A percentile compares a stretch with the other conserved stretches of the same genome.
These are phyloP conservation scores for Shiraia sp. DNA, from an alignment of 2,329 filamentous ascomycete genomes.

Conservation along the genomic window DNA sequence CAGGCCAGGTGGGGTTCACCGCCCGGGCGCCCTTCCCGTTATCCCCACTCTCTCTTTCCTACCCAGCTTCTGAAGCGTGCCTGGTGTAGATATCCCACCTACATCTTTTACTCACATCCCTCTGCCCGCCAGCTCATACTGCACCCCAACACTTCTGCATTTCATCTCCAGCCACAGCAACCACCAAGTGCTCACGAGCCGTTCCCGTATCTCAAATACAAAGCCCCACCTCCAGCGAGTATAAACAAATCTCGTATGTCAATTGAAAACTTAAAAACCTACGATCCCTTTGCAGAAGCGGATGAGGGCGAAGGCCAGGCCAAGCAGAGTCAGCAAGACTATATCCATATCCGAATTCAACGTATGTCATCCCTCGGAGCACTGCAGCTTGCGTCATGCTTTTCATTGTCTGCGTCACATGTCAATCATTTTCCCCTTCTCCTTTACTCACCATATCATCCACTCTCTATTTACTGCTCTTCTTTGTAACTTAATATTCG, in stretches of 20 bases:
- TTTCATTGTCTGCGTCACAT: neutral
- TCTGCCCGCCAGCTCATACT: too few species aligned
- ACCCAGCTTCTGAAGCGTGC: constrained; percentile 12
- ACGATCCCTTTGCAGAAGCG: constrained; percentile 99
- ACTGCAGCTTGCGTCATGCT: constrained; percentile 32
- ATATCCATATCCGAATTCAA: constrained; percentile 99
- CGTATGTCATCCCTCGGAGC: constrained; percentile 65
- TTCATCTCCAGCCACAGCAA: constrained; percentile 11
- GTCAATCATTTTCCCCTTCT: constrained; percentile 47
- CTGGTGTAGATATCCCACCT: too few species aligned
- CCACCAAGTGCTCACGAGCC: constrained; percentile 6
- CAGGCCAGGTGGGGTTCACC: constrained; percentile 10
- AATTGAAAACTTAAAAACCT: constrained; percentile 51
- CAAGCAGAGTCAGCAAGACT: constrained; percentile 89
- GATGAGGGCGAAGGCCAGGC: constrained; percentile 98
- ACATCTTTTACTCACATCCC: too few species aligned
- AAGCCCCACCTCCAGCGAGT: constrained; percentile 27
- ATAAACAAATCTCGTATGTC: constrained; percentile 36
- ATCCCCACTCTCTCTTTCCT: constrained; percentile 23
- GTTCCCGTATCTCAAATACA: constrained; percentile 8
- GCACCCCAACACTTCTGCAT: constrained; percentile 14
- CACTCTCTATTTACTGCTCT: neutral
- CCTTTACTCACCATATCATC: constrained; percentile 6
- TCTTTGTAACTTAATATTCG: too few species aligned
- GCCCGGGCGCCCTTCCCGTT: constrained; percentile 11